Evolutionary conservation across 2,329 filamentous ascomycete species (phyloP), one percentile per base, ranked within the genome.

Genomic region (Trichoderma atroviride): DNA sequence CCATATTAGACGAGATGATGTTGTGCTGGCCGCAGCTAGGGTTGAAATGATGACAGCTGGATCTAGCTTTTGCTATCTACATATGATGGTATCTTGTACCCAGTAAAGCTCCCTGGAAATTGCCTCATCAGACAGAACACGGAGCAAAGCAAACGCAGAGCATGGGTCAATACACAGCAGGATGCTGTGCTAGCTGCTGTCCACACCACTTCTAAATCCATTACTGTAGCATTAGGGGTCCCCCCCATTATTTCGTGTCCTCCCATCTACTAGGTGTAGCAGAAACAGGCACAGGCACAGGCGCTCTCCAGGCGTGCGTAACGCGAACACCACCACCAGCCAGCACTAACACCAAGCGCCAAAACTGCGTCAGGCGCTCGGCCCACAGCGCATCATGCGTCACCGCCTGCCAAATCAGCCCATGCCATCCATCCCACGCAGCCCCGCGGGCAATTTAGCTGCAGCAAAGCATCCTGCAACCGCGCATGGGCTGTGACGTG

Each of bases 321-420:
- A 24, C 22, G 47, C 13, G 19, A 50, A 13, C 47, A 50, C 47
- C 47, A 50, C 47, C 22, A 13, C 7, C n/a, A 50, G 31, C 47
- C n/a, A 63, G 47, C 47, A 50, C 60, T 50, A 47, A 33, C 40
- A 22, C 55, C 40, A 43, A 43, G 40, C 40, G 40, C 40, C 40
- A n/a, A 43, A 16, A 33, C 37, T 27, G 40, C 33, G 22, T 14
- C 27, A 33, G 56, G 56, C 33, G 52, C 52, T 19, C 27, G 27
- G 43, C n/a, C 55, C 55, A 50, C 53, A 55, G 50, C 40, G 29
- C n/a, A 37, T 67, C 53, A 59, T 59, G 64, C 64, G 22, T 52
- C 64, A 67, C 64, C 64, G 64, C 64, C 64, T 67, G 29, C 64
- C 64, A 29, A 67, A 52, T 58, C 64, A 67, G 64, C 55, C 64